Evolutionary conservation across 2,329 filamentous ascomycete genomes (phyloP), one percentile per base, ranked within the genome.

Genomic region (Beauveria asiatica): DNA sequence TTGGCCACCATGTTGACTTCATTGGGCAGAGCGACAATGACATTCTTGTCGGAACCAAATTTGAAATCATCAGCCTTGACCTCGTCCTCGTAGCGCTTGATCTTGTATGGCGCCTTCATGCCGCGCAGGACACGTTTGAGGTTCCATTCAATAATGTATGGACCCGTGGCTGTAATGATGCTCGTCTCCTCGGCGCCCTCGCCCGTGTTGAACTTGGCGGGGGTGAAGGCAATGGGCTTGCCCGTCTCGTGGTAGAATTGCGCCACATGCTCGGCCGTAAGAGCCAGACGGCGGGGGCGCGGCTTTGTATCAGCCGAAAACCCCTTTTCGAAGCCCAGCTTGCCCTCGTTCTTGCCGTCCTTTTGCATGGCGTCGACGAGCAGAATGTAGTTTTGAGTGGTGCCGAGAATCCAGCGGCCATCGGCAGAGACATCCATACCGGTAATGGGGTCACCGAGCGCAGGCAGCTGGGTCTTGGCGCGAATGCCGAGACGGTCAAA

Each of bases 21-120:
- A 70, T 99, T 96, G 2, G 94, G 92, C 64, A 99, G 78, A 1
- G 94, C 94, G 41, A 99, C 93, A 69, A 99, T 96, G 68, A 99
- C 91, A 69, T 97, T 97, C 83, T 96, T 96, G 74, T 99, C 94
- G 5, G 88, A 92, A 51, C 93, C 93, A 69, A 92, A 99, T 69
- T 94, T 92, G 85, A 99, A 99, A 73, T 99, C 96, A 73, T 99
- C 94, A 4, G 94, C 94, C 80, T 95, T 97, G 70, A 99, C 92
- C 64, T 96, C 89, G 69, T 99, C 94, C 1, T 85, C 83, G 71
- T 99, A 99, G 17, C 94, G 88, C 80, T 97, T 97, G 80, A 99
- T 97, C 67, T 87, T 89, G 77, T 99, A 99, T 0, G 93, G 88
- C 62, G 94, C 89, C 74, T 92, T 94, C 65, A 83, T 83, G 57